These are phyloP conservation scores for Nowakowskiella sp. DNA, from an alignment of 192 early-diverging fungal genomes.

Conservation along the genomic window DNA sequence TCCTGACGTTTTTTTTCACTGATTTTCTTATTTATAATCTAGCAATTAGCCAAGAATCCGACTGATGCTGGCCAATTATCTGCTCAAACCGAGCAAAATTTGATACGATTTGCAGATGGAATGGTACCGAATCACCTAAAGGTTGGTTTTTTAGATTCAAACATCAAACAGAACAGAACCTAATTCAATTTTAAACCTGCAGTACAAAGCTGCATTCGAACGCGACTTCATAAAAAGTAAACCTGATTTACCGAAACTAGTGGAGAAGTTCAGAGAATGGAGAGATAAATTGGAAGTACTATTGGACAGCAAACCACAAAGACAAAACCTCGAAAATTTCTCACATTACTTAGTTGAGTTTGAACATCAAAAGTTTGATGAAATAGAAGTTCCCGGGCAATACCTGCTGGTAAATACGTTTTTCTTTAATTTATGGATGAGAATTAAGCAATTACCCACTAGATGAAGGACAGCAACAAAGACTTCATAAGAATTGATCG, in stretches of 20 bases:
- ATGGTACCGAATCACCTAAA: constrained; percentile 70
- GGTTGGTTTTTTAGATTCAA: constrained; percentile 18
- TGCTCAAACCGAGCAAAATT: constrained; percentile 66
- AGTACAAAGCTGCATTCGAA: constrained; percentile 66
- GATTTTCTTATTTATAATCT: neutral
- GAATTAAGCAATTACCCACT: no score
- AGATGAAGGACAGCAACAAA: constrained; percentile 63
- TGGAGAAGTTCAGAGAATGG: constrained; percentile 85
- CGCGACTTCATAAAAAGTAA: constrained; percentile 87
- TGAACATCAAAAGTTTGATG: constrained; percentile 97
- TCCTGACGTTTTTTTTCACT: neutral
- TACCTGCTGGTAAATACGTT: constrained; percentile 65
- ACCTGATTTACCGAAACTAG: constrained; percentile 74
- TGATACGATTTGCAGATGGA: constrained; percentile 81
- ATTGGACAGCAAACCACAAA: constrained; percentile 72
- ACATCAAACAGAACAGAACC: neutral
- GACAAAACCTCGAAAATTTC: constrained; percentile 77
- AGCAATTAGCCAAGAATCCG: constrained; percentile 63
- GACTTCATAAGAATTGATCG: constrained; percentile 94
- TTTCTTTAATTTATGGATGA: constrained; percentile 10
- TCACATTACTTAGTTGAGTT: constrained; percentile 94
- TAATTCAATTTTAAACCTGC: neutral
- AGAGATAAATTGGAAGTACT: constrained; percentile 84
- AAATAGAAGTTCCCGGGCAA: constrained; percentile 98
- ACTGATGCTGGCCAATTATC: constrained; percentile 57